Evolutionary conservation across 129 eudicot species (phyloP).

Genomic region (Silybum marianum): DNA sequence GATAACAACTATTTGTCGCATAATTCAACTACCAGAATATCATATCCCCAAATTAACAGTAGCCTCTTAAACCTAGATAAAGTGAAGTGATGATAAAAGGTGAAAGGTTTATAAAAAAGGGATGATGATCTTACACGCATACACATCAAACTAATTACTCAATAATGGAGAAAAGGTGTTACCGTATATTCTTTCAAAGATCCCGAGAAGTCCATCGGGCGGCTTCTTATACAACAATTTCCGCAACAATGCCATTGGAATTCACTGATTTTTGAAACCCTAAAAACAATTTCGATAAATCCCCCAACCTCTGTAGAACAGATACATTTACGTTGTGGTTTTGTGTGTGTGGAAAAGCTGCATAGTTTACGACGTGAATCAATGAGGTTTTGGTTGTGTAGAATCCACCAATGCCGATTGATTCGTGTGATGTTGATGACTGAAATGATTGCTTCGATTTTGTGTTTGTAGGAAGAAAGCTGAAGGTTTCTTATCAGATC

Average conservation of each 20-base stretch:
- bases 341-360: slow-evolving; percentile 8
- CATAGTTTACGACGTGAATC: background rate
- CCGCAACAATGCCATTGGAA: slow-evolving; percentile 74
- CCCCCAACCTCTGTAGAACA: slow-evolving; percentile 16
- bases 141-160: background rate
- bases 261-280: slow-evolving; percentile 37
- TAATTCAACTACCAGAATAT: background rate
- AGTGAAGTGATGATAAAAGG: slow-evolving; percentile 20
- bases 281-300: slow-evolving; percentile 24
- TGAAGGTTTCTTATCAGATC: slow-evolving; percentile 28
- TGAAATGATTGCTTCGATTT: slow-evolving; percentile 14
- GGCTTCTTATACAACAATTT: slow-evolving; percentile 76
- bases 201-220: slow-evolving; percentile 87
- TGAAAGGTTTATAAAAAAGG: background rate
- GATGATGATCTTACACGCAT: background rate
- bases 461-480: slow-evolving; percentile 1
- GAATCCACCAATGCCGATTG: background rate
- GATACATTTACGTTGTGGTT: slow-evolving; percentile 29
- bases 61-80: slow-evolving; percentile 11
- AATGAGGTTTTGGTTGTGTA: slow-evolving; percentile 20
- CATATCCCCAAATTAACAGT: background rate
- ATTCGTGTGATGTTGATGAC: slow-evolving; percentile 11
- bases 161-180: background rate
- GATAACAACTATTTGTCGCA: background rate
- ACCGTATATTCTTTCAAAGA: slow-evolving; percentile 94